phyloP scores from a whole-genome alignment of 164 flowering plant genomes.

The Magnolia kwangsiensis region DNA sequence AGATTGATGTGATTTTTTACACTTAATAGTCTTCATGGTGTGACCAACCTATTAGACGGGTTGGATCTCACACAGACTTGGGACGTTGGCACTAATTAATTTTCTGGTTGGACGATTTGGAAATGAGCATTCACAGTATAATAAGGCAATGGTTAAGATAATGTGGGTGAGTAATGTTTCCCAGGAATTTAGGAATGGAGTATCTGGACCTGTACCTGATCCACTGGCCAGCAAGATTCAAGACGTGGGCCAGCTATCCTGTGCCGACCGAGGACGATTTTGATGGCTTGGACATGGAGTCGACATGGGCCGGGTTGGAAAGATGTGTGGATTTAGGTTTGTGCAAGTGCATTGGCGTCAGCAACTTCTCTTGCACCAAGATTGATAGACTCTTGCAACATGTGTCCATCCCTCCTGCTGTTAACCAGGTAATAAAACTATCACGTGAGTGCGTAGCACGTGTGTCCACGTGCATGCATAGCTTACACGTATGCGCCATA shows the following conservation, averaged over 20 bases:
- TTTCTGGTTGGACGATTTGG: too few relatives aligned
- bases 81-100: too few relatives aligned
- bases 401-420: conserved; percentile 58
- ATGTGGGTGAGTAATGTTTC: not conserved
- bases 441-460: too few relatives aligned
- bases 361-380: conserved; percentile 73
- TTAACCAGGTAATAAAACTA: conserved; percentile 53
- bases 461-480: too few relatives aligned
- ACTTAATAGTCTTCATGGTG: too few relatives aligned
- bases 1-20: too few relatives aligned
- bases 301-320: conserved; percentile 78
- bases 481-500: too few relatives aligned
- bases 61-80: too few relatives aligned
- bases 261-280: conserved; percentile 62
- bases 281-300: conserved; percentile 51
- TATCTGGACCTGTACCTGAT: conserved; percentile 70
- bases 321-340: conserved; percentile 66
- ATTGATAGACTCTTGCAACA: conserved; percentile 39
- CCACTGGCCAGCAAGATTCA: conserved; percentile 78
- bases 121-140: too few relatives aligned
- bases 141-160: too few relatives aligned
- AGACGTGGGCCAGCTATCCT: conserved; percentile 38
- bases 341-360: conserved; percentile 64
- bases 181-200: conserved; percentile 70
- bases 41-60: too few relatives aligned